phyloP scores from a whole-genome alignment of 2,329 filamentous ascomycete species.

The Metarhizium guizhouense region DNA sequence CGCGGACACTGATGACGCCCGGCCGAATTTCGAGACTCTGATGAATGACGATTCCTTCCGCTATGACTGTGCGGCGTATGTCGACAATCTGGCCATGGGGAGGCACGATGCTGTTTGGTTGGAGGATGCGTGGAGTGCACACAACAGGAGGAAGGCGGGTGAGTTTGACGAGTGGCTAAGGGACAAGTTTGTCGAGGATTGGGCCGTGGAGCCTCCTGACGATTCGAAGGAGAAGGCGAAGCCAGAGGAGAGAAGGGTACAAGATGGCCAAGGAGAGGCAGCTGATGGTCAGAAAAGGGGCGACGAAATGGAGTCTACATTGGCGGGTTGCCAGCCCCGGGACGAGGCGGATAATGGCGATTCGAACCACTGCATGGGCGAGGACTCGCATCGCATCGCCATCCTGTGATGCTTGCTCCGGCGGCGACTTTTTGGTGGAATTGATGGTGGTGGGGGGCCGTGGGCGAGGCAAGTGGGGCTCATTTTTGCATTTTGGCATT shows the following conservation, averaged over 20 bases:
- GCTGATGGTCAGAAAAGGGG: neutral
- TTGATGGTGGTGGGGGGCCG: neutral
- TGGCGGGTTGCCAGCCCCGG: neutral
- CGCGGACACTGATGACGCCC: slow-evolving; percentile 23
- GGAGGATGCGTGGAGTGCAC: slow-evolving; percentile 40
- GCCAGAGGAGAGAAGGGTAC: neutral
- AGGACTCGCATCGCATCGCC: neutral
- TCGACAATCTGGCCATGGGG: slow-evolving; percentile 35
- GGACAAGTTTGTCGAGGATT: slow-evolving; percentile 36
- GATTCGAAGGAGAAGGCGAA: slow-evolving; percentile 14
- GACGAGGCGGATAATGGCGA: neutral
- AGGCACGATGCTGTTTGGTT: slow-evolving; percentile 46
- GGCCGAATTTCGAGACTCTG: slow-evolving; percentile 33
- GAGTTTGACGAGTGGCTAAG: slow-evolving; percentile 40
- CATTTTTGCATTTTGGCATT: neutral
- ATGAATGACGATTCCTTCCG: slow-evolving; percentile 40
- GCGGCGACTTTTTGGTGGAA: neutral
- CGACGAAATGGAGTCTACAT: neutral
- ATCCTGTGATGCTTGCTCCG: neutral
- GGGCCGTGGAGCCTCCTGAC: slow-evolving; percentile 33
- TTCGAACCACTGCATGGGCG: neutral
- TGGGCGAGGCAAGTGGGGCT: neutral
- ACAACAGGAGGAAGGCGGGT: slow-evolving; percentile 37
- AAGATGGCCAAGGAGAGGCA: neutral
- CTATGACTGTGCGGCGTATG: slow-evolving; percentile 35